phyloP scores from a whole-genome alignment of 805 yeast genomes.

The Candida ortonii region DNA sequence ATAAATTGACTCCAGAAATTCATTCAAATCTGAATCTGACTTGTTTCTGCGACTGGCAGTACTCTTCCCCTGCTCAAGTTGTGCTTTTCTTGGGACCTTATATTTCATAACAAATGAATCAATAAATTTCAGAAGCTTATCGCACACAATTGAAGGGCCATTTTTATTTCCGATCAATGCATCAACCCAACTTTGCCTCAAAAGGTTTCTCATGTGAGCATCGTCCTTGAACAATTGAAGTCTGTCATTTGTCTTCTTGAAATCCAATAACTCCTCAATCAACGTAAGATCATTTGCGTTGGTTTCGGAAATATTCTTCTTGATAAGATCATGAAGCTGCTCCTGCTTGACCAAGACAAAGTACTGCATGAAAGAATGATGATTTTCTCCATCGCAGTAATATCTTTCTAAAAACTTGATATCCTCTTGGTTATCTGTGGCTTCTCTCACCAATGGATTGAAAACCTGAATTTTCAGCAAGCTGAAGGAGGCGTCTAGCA shows the following conservation, averaged over 20 bases:
- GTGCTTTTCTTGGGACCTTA: not conserved
- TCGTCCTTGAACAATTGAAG: constrained; percentile 2
- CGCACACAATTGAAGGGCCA: constrained; percentile 12
- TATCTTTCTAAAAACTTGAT: too few relatives aligned
- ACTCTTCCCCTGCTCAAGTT: not conserved
- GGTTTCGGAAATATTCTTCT: too few relatives aligned
- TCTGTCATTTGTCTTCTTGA: constrained; percentile 2
- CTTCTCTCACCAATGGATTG: too few relatives aligned
- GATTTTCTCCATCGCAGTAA: too few relatives aligned
- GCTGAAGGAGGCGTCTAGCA: too few relatives aligned
- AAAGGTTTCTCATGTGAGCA: constrained; percentile 1
- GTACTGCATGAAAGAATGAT: too few relatives aligned
- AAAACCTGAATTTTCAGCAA: too few relatives aligned
- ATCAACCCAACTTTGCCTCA: constrained; percentile 4
- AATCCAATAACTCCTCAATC: constrained; percentile 1
- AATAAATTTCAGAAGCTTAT: constrained; percentile 12
- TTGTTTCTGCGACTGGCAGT: not conserved
- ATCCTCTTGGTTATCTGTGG: too few relatives aligned
- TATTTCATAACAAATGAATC: constrained; percentile 11
- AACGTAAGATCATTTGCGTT: too few relatives aligned
- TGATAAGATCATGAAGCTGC: too few relatives aligned
- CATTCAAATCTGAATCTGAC: not conserved
- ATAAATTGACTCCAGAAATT: constrained; percentile 2
- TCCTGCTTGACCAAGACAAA: too few relatives aligned
- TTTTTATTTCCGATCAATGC: constrained; percentile 3